Evolutionary conservation across 1,139 yeast genomes (phyloP), one percentile per base, ranked within the genome.

Genomic region (Lodderomyces beijingensis): DNA sequence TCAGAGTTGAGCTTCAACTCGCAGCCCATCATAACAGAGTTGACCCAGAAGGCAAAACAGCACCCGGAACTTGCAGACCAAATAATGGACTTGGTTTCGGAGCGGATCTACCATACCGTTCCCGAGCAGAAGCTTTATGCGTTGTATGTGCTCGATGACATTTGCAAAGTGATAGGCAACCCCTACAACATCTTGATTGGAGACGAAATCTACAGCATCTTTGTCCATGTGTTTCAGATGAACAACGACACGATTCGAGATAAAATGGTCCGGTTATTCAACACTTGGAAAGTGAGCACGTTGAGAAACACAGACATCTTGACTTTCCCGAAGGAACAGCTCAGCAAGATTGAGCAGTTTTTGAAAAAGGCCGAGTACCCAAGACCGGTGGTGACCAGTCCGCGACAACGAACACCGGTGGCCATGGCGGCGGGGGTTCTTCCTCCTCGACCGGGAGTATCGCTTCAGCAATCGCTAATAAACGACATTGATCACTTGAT

Each of bases 31-130:
- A 91, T 91, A 44, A 82, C 84, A 33, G 82, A 78, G 32, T 70
- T 89, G 46, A 91, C 98, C n/a, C 70, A 75, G 31, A 76, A 88
- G 36, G 97, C 98, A 8, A 83, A 77, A 46, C 97, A 91, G 50
- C 86, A 86, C 53, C 70, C 77, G 19, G 72, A 74, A 32, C 77
- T 73, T 34, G 96, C 97, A 4, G 77, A 77, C 39, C 85, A 82
- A 33, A 85, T 91, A 36, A 75, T 84, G 25, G 75, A 74, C 39
- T 85, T 88, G 16, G 74, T 91, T 49, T 73, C 84, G 31, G 68
- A 69, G 38, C 72, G 84, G 52, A 75, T 75, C 44, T 54, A 68
- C 53, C 58, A 57, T 37, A 55, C 62, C 36, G 55, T 85, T 4
- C 97, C 97, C 2, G 74, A 75, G 14, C 89, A 86, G 46, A 91